Percentiles rank a stretch among this genome's conserved stretches.
phyloP scores from a whole-genome alignment of 148 eudicot genomes.

The Chenopodium suecicum region DNA sequence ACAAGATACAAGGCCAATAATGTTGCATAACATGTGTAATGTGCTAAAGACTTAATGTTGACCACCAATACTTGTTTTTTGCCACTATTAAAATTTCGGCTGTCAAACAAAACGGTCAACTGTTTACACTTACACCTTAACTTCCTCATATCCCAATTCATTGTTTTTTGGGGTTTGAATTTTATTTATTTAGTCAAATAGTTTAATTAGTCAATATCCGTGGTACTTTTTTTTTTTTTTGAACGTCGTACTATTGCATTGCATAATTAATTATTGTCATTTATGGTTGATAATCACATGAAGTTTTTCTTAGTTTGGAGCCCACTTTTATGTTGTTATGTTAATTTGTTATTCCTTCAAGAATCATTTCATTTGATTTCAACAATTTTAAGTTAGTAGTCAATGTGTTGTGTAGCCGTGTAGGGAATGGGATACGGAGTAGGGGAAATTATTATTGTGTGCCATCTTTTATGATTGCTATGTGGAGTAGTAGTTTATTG shows the following conservation, averaged over 20 bases:
- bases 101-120: constrained; percentile 3
- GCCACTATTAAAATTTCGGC: not conserved
- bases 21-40: too few species aligned
- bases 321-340: not conserved
- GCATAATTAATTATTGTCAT: too few species aligned
- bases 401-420: not conserved
- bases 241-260: too few species aligned
- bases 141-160: not conserved
- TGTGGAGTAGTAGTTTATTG: too few species aligned
- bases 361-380: not conserved
- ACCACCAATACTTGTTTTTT: not conserved
- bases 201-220: not conserved
- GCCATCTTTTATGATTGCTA: too few species aligned
- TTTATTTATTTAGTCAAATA: too few species aligned
- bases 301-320: not conserved
- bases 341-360: not conserved
- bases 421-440: not conserved
- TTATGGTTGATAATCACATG: not conserved
- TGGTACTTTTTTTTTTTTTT: too few species aligned
- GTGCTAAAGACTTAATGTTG: not conserved
- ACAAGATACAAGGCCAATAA: too few species aligned
- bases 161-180: not conserved
- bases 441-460: not conserved
- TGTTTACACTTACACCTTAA: not conserved
- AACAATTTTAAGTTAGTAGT: not conserved